Base-by-base conservation (phyloP, 176 grass and related monocot genomes). In the Pontederia paniculata region DNA sequence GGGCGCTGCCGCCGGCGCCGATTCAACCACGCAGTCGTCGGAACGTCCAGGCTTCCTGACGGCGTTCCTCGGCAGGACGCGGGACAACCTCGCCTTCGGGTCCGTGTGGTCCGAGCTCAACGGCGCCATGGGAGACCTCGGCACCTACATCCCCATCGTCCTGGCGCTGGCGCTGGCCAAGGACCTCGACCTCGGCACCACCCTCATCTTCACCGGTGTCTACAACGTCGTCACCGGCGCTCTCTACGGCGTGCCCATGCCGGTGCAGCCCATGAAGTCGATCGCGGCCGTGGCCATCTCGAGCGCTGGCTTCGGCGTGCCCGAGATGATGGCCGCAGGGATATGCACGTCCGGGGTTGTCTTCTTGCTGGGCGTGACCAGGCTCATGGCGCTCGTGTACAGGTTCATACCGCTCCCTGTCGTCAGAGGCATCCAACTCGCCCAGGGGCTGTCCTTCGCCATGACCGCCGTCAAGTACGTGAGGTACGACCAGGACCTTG, bases 71-170 rank as follows among this genome's bases (percentile, higher is more conserved):
- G 18, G 17, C 10, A 46, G 13, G 59, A 44, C 18, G 42, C 42
- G 59, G 1, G 43, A 4, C 18, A 62, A 62, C 43, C 59, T 62
- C 3, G 17, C 12, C 28, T 62, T 62, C 43, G 18, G 44, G 2
- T 70, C 80, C 6, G 52, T 84, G 5, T 95, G 84, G 84, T 79
- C 75, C 17, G 89, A 95, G 78, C 72, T 95, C 7, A 75, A 81
- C 25, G 81, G 84, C 55, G 81, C 89, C 10, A 81, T 88, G 50
- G 89, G 89, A 15, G 89, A 95, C 51, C 78, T 95, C 50, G 84
- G 89, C 68, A 94, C 89, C 48, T 94, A 88, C 71, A 94, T 94
- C 45, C 89, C 89, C 17, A 94, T 96, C 75, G 80, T 88, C 9
- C 71, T 95, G 1, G 89, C 89, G 28, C 84, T 95, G 18, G 84